phyloP scores from a whole-genome alignment of 345 rosid genomes.

The Turnera subulata region DNA sequence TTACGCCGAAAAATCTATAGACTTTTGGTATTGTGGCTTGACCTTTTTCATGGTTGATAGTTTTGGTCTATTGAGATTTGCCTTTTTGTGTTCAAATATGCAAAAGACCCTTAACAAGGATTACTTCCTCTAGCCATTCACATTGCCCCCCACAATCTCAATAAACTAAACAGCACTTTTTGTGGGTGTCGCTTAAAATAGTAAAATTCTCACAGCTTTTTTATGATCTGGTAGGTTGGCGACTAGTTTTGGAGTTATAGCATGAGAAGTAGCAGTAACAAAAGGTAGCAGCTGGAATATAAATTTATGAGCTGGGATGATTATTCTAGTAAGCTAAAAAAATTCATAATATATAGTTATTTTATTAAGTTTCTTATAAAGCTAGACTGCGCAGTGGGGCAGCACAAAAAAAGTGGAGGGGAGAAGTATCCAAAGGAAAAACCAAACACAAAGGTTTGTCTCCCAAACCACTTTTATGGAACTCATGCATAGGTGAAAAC shows the following conservation, averaged over 20 bases:
- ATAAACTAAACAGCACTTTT: constrained; percentile 13
- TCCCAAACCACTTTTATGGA: background rate
- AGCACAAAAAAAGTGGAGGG: background rate
- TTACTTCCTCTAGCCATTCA: background rate
- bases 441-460: background rate
- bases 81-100: background rate
- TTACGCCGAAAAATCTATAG: background rate
- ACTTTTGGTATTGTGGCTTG: background rate
- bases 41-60: background rate
- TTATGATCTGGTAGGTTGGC: constrained; percentile 4
- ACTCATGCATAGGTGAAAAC: background rate
- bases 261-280: background rate
- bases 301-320: constrained; percentile 11
- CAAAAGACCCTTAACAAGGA: background rate
- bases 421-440: constrained; percentile 33
- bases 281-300: constrained; percentile 5
- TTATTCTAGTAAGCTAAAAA: constrained; percentile 6
- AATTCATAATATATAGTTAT: constrained; percentile 4
- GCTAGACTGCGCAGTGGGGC: constrained; percentile 23
- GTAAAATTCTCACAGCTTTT: too few relatives aligned
- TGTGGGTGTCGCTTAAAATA: too few relatives aligned
- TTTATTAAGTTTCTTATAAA: constrained; percentile 6
- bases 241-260: background rate
- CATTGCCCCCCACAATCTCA: constrained; percentile 10
- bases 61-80: background rate